Base-by-base conservation (phyloP, 2,329 filamentous ascomycete genomes). In the Colletotrichum tabaci region DNA sequence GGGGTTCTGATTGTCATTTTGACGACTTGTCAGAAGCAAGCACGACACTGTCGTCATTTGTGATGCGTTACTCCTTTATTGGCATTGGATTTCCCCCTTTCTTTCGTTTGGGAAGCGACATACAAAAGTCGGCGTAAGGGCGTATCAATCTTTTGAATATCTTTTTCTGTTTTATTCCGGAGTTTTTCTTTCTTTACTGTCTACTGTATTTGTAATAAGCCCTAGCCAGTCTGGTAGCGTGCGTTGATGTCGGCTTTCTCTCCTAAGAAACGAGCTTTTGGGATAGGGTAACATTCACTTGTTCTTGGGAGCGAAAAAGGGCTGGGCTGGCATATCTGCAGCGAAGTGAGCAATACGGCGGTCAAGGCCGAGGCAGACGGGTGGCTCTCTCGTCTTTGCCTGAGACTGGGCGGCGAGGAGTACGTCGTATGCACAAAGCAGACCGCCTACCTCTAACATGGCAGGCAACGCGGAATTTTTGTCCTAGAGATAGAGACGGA, bases 61-160 rank as follows among this genome's bases (percentile, higher is more conserved):
- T 30, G 21, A 60, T 69, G 60, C 66, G 53, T 64, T 44, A 44
- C 40, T 60, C 55, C 58, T 35, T 42, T 40, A 30, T 63, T 57
- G 35, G 66, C 50, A 64, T 26, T 53, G 42, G 63, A 57, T 62
- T 49, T 58, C 52, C 68, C 35, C 65, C 26, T 55, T 63, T 18
- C 47, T 63, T 68, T 69, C 53, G 26, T 64, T 63, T 35, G 64
- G 65, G 65, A 60, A 71, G 69, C 65, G 66, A 69, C 42, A 46
- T 42, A 38, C 46, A 69, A 70, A 72, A 72, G 65, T 72, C 49
- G 69, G 69, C 53, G 68, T 47, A 30, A 56, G 15, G 69, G 66
- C 65, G 65, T 69, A 57, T 42, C n/a, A 5, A 5, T 23, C 13
- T 18, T 40, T 40, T 44, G 16, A 13, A 42, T 30, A 40, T 49